Conservation (phyloP, 768 basidiomycete species). For the Tylopilus felleus region DNA sequence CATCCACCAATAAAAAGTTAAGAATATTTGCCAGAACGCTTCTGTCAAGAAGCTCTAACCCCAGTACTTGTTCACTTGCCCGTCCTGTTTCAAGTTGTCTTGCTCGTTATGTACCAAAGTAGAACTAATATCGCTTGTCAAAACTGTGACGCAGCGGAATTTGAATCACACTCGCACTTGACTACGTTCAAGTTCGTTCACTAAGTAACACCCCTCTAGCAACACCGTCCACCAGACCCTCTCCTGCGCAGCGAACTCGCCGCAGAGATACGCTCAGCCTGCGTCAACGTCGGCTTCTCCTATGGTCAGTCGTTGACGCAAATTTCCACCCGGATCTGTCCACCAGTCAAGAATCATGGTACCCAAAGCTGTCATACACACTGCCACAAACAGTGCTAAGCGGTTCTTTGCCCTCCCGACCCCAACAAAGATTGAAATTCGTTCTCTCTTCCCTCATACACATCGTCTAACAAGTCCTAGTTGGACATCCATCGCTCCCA, state of each 20-base stretch:
- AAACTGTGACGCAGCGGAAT: too few relatives aligned
- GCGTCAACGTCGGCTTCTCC: slow-evolving; percentile 78
- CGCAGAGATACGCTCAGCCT: slow-evolving; percentile 64
- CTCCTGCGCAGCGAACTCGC: slow-evolving; percentile 33
- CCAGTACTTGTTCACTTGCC: too few relatives aligned
- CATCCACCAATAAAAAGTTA: too few relatives aligned
- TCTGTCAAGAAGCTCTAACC: too few relatives aligned
- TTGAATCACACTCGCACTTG: too few relatives aligned
- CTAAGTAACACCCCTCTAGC: neutral
- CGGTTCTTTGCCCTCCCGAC: slow-evolving; percentile 63
- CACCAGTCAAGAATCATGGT: slow-evolving; percentile 76
- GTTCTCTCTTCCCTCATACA: slow-evolving; percentile 17
- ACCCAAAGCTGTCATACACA: slow-evolving; percentile 45
- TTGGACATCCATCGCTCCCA: slow-evolving; percentile 16
- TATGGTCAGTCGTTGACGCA: slow-evolving; percentile 49
- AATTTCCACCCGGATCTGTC: neutral
- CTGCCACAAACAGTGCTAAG: slow-evolving; percentile 50
- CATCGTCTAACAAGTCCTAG: neutral
- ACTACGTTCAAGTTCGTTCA: too few relatives aligned
- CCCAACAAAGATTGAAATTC: slow-evolving; percentile 55
- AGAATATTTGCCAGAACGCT: too few relatives aligned
- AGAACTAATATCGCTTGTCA: too few relatives aligned
- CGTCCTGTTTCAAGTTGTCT: too few relatives aligned
- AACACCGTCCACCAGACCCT: neutral
- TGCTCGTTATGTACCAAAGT: too few relatives aligned